Base-by-base conservation (phyloP, 164 flowering plant genomes). In the Magnolia changhungtana region DNA sequence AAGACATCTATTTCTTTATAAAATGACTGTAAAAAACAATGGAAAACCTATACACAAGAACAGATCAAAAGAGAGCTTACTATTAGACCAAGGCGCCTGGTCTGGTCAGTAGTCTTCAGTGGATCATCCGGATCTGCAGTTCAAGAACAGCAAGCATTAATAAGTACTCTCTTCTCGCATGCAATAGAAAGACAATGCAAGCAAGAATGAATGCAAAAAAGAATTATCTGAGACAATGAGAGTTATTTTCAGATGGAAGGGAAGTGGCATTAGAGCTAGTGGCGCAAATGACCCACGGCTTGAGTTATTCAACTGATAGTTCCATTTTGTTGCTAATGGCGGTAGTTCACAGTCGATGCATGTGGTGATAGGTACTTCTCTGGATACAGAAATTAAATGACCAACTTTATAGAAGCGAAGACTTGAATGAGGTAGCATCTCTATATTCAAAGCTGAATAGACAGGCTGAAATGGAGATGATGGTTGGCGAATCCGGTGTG, bases 41-140 rank as follows among this genome's bases (percentile, higher is more conserved):
- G 0, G 11, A 8, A 27, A 68, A 68, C 27, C 14, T 29, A 68
- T 13, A 68, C 19, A 37, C 9, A 63, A 3, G 8, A 63, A 73
- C 37, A 59, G 20, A 59, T 31, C 5, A 61, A 52, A 29, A 63
- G 72, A 69, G 45, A 18, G 78, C 97, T 20, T 92, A 93, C 99
- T 75, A 95, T 91, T 75, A 95, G 85, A 78, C 99, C 98, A 77
- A 95, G 93, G 58, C 87, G 89, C 78, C 97, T 84, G 45, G 96
- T 92, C 83, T 93, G 97, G 82, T 93, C 98, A 71, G 94, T 93
- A 20, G 95, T 91, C 90, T 93, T 95, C 85, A 93, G 77, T 27
- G 99, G 98, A 84, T 95, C 99, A 82, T 95, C 97, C 5, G 89
- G 72, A 83, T 93, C 99, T 93, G 92, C 79, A 81, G 50, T 8